phyloP scores from a whole-genome alignment of 768 basidiomycete species.

The Leccinum rimulosum region DNA sequence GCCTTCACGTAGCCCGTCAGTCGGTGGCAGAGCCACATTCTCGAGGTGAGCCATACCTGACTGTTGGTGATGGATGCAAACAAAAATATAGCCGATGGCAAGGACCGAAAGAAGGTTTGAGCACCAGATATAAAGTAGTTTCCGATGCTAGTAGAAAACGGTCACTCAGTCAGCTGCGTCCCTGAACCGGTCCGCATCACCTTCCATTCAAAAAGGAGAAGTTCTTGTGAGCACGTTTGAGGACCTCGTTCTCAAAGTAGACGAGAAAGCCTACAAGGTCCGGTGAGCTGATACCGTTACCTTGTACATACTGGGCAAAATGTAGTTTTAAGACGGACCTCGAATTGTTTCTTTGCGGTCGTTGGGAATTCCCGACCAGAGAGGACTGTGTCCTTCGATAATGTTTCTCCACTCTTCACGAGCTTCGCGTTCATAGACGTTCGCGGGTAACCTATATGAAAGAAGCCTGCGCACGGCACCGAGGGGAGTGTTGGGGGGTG shows the following conservation, averaged over 20 bases:
- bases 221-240: constrained; percentile 88
- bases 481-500: constrained; percentile 56
- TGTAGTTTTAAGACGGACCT: constrained; percentile 43
- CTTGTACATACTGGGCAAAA: neutral
- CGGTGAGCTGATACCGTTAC: constrained; percentile 1
- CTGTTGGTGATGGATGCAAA: constrained; percentile 90
- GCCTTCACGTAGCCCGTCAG: constrained; percentile 41
- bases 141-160: constrained; percentile 54
- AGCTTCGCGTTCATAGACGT: constrained; percentile 68
- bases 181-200: constrained; percentile 31
- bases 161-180: constrained; percentile 1
- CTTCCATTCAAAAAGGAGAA: constrained; percentile 93
- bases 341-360: constrained; percentile 91
- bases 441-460: constrained; percentile 72
- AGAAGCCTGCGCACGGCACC: constrained; percentile 76
- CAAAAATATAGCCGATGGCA: constrained; percentile 91
- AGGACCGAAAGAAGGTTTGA: constrained; percentile 84
- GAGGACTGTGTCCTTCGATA: constrained; percentile 76
- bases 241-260: constrained; percentile 83
- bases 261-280: constrained; percentile 76
- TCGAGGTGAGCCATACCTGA: constrained; percentile 38
- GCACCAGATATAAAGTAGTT: constrained; percentile 92
- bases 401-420: constrained; percentile 91
- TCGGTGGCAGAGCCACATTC: constrained; percentile 10
- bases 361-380: constrained; percentile 85